Base-by-base conservation (phyloP, 2,329 filamentous ascomycete species). In the Aspergillus tanneri region DNA sequence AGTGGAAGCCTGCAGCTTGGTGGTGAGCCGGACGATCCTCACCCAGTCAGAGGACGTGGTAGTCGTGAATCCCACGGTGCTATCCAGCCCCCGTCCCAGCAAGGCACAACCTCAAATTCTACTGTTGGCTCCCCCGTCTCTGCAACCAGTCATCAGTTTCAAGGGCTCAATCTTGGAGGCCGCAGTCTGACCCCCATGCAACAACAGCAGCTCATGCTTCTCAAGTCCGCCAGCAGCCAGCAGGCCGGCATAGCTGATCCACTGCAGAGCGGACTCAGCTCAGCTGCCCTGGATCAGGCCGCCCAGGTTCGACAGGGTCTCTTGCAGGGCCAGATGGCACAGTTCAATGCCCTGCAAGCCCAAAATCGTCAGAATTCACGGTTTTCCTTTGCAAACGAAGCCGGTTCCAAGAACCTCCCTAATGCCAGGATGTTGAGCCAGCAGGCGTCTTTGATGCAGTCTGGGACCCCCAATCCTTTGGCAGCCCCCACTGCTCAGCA, bases 1-100 rank as follows among this genome's bases (percentile, higher is more conserved):
- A 87, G 87, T 57, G 88, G 88, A 11, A 97, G 92, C 65, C 77
- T 93, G 49, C 91, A 95, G 49, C 78, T 97, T 14, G 92, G 92
- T 48, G 92, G 92, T 35, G 92, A 97, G 66, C 92, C 92, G 0
- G 92, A 97, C 65, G 90, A 95, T 57, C 79, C 81, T 53, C 85
- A 89, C 18, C 71, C 64, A 4, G 60, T 66, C 0, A 62, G 69
- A 44, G 65, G 62, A 48, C 53, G 76, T 14, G 80, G 82, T 41
- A 70, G 70, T 30, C 74, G 79, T 58, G 80, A 84, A 52, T 80
- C 84, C 41, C 82, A 83, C 50, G 77, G 80, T 50, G 83, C 82
- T 10, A 84, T 89, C 6, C 89, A 90, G 60, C 85, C 87, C 2
- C 88, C 90, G 8, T 87, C 89, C 25, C 87, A 91, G 61, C 81